Base-by-base conservation (phyloP, 352 stramenopile genomes). In the Aphanomyces cochlioides region DNA sequence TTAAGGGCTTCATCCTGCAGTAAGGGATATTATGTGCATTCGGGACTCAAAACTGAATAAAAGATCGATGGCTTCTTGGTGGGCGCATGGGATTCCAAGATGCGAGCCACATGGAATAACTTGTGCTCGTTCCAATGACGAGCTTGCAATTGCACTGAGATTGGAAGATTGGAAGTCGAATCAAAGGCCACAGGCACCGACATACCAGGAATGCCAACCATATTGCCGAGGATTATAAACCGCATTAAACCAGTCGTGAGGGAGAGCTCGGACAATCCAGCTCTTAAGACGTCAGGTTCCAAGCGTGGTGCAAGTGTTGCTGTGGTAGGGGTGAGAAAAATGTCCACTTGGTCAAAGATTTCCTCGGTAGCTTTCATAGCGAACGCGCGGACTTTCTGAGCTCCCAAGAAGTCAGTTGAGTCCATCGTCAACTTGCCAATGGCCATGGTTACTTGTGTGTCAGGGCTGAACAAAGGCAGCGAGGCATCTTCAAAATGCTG, bases 201-300 rank as follows among this genome's bases (percentile, higher is more conserved):
- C 4, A 95, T 73, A 5, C 77, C 86, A 0, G 90, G 90, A 63
- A 95, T 88, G 8, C 90, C 90, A 21, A 90, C 83, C 43, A 97
- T 81, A 72, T 97, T 96, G 39, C 81, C 89, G 57, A 96, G 88
- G 41, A 94, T 78, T n/a, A 80, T 81, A 76, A 88, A 97, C 40
- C 82, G 86, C 67, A 96, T 88, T 58, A 97, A 83, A n/a, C 8
- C 13, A 54, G 48, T 28, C 17, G 58, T 66, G 5, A 66, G 15
- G 8, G 74, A 50, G 8, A 75, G 75, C 58, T 97, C 88, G 0
- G 90, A 63, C 38, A 87, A 78, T 6, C 82, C 84, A 36, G 66
- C 77, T 39, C 58, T 60, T 28, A 82, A 74, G 5, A 77, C 78
- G 48, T 85, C 80, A 7, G 39, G 19, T 4, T 74, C 76, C 61